These are phyloP conservation scores for Colletotrichum sp. DNA, from an alignment of 2,329 filamentous ascomycete species.

Conservation along the genomic window DNA sequence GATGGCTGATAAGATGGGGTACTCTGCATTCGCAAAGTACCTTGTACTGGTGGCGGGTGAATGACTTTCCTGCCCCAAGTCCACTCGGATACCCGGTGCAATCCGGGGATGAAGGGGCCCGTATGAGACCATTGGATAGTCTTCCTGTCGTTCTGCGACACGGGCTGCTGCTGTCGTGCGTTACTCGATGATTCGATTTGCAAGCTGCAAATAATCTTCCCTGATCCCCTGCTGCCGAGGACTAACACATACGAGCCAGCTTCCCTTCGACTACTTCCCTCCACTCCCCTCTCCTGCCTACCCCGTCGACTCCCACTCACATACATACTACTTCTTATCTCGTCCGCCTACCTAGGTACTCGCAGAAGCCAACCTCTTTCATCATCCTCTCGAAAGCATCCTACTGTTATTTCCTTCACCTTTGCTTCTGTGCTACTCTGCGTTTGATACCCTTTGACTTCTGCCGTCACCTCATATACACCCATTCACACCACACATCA, in stretches of 20 bases:
- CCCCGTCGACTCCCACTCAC: background rate
- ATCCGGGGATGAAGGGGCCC: background rate
- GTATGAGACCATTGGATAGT: background rate
- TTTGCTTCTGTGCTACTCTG: background rate
- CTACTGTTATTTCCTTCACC: background rate
- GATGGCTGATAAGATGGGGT: background rate
- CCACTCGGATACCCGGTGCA: background rate
- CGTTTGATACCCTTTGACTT: background rate
- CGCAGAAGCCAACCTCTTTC: background rate
- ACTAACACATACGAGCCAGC: constrained; percentile 7
- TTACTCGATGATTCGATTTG: background rate
- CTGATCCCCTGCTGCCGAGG: background rate
- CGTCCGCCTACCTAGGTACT: background rate
- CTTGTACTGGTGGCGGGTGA: constrained; percentile 7
- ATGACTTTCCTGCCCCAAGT: constrained; percentile 9
- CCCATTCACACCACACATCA: background rate
- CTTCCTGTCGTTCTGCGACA: background rate
- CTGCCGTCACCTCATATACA: background rate
- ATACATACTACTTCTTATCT: background rate
- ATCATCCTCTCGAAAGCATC: background rate
- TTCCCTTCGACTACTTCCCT: background rate
- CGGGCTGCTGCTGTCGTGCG: background rate
- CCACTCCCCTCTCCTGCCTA: background rate
- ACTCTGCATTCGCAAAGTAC: background rate
- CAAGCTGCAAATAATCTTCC: constrained; percentile 2